Base-by-base conservation (phyloP, 108 stramenopile species). In the Thalassiosira profunda region DNA sequence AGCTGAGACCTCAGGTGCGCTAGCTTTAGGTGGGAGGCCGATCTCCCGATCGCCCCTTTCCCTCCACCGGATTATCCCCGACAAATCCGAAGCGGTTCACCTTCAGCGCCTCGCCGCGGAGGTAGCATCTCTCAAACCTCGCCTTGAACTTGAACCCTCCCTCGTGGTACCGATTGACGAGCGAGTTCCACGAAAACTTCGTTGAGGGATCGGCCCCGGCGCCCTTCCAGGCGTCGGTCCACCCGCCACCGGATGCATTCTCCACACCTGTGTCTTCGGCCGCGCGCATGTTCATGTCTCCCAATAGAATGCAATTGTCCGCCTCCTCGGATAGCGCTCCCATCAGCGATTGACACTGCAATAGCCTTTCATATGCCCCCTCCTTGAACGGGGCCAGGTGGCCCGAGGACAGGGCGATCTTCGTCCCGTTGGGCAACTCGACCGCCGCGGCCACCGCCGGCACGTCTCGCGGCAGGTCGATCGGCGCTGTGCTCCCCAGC, bases 201-300 rank as follows among this genome's bases (percentile, higher is more conserved):
- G 24, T 25, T 5, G n/a, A 28, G 14, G 25, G 0, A 7, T 48
- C 36, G 0, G 70, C 47, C 6, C 68, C 68, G 37, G 26, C 34
- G 20, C 9, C 63, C 38, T 77, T 77, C 76, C 76, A 77, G 20
- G 70, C 70, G 46, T 77, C 76, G n/a, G 59, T 43, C 67, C 57
- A 68, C 12, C 49, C 48, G 5, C 43, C 42, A 8, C 63, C 64
- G 25, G 23, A 45, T 18, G 40, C 21, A 5, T 45, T 58, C 41
- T 71, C 75, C 29, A 43, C 44, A 5, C 12, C 7, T 28, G 30
- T 24, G 38, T 77, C 76, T 51, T 77, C 76, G 1, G 55, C 55
- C 9, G 36, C 55, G 26, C 76, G 46, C 67, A 72, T 72, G 45
- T 77, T 77, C 29, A 66, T 59, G 38, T 77, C 76, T 10, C 76